Conservation (phyloP, 129 eudicot genomes). For the Kitagawia praeruptora region DNA sequence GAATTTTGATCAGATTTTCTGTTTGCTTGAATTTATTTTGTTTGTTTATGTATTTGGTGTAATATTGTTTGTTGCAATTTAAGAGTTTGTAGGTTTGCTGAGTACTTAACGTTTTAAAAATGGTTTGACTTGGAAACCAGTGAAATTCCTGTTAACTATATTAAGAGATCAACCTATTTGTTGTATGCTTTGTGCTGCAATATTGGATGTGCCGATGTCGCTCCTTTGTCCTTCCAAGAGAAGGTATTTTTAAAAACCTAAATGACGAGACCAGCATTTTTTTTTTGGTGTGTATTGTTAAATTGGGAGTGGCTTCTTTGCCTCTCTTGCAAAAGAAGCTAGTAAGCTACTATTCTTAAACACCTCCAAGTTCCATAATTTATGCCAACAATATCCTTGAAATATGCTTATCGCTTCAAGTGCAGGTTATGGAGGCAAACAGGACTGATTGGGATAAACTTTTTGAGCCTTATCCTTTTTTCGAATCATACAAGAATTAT, state of each 20-base stretch:
- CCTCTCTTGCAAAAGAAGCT: neutral
- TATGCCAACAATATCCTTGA: neutral
- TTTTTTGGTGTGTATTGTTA: neutral
- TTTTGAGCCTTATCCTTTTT: slow-evolving; percentile 74
- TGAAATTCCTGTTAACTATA: neutral
- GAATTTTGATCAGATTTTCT: neutral
- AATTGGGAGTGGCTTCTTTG: neutral
- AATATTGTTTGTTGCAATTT: neutral
- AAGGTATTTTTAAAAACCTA: neutral
- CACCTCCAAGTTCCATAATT: neutral
- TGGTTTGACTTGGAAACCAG: neutral
- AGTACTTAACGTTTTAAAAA: neutral
- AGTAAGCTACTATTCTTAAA: neutral
- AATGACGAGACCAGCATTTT: neutral
- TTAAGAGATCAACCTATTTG: neutral
- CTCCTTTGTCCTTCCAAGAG: neutral
- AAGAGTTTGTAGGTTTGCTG: neutral
- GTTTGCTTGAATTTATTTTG: neutral
- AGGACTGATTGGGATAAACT: slow-evolving; percentile 65
- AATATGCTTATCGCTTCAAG: neutral
- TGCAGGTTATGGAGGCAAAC: slow-evolving; percentile 75
- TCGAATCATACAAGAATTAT: slow-evolving; percentile 85
- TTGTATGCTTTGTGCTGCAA: neutral
- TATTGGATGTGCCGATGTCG: neutral
- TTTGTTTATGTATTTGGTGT: neutral